phyloP scores from a whole-genome alignment of 495 filamentous ascomycete genomes.

The Lepraria neglecta region DNA sequence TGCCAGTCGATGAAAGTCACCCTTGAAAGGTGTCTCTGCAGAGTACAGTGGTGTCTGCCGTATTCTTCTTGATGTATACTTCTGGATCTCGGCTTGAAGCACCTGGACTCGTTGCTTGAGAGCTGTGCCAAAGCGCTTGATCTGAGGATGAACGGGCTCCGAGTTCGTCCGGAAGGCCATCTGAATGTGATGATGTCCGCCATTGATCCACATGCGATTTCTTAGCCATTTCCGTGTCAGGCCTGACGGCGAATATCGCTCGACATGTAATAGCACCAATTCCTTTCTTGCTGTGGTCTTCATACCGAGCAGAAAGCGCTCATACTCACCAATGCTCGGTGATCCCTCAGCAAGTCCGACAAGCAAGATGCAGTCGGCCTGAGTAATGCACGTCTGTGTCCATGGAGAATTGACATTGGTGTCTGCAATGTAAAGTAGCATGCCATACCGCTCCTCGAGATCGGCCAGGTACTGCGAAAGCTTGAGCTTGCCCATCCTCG shows the following conservation, averaged over 20 bases:
- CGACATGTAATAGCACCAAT: conserved; percentile 84
- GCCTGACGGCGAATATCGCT: conserved; percentile 79
- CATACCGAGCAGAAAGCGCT: conserved; percentile 89
- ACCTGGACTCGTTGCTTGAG: conserved; percentile 91
- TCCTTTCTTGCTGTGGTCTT: conserved; percentile 96
- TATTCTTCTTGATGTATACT: conserved; percentile 84
- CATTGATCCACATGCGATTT: conserved; percentile 95
- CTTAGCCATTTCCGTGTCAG: conserved; percentile 83
- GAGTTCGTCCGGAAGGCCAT: conserved; percentile 81
- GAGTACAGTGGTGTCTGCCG: conserved; percentile 85
- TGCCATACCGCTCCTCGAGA: conserved; percentile 91
- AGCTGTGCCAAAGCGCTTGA: conserved; percentile 72
- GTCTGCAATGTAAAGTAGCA: conserved; percentile 95
- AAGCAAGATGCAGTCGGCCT: conserved; percentile 90
- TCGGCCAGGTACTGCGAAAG: conserved; percentile 94
- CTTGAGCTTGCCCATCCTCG: conserved; percentile 93
- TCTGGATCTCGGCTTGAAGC: conserved; percentile 92
- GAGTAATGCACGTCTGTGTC: conserved; percentile 96
- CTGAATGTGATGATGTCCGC: conserved; percentile 96
- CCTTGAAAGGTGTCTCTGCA: conserved; percentile 85
- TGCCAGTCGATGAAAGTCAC: conserved; percentile 91
- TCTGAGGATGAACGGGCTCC: conserved; percentile 69
- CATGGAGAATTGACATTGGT: conserved; percentile 93
- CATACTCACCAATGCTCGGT: conserved; percentile 87
- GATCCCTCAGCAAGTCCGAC: conserved; percentile 89